Conservation (phyloP, 2,329 filamentous ascomycete species). For the Pestalotiopsis fici region DNA sequence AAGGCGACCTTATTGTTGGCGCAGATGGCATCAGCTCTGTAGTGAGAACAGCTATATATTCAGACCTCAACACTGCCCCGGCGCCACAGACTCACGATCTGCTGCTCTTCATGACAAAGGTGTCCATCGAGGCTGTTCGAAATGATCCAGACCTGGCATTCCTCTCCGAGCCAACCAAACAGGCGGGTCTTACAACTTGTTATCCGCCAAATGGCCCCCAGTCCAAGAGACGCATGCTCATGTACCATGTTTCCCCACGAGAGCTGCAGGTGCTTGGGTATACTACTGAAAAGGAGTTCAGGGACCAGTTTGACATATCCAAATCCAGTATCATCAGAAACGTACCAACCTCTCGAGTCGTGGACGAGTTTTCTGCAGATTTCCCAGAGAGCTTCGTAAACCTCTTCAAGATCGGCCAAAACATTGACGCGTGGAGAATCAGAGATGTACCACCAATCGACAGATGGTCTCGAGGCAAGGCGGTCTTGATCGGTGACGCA, state of each 20-base stretch:
- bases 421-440: constrained; percentile 20
- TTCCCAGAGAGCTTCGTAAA: constrained; percentile 14
- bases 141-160: constrained; percentile 17
- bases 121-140: constrained; percentile 16
- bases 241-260: constrained; percentile 17
- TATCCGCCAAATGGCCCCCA: constrained; percentile 10
- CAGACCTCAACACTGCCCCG: not conserved
- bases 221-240: constrained; percentile 17
- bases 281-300: constrained; percentile 19
- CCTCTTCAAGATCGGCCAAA: not conserved
- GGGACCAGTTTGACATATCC: constrained; percentile 16
- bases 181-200: constrained; percentile 17
- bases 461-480: constrained; percentile 5
- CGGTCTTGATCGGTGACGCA: constrained; percentile 11
- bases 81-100: not conserved
- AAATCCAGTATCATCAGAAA: constrained; percentile 20
- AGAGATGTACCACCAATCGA: constrained; percentile 20
- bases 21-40: constrained; percentile 10
- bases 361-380: constrained; percentile 17
- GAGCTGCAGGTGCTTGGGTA: constrained; percentile 21
- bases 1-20: not conserved
- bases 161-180: constrained; percentile 14
- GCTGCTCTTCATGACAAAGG: constrained; percentile 17
- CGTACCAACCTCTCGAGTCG: constrained; percentile 13
- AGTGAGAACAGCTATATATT: not conserved